Evolutionary conservation across 495 filamentous ascomycete genomes (phyloP).

Genomic region (Neurospora sp.): DNA sequence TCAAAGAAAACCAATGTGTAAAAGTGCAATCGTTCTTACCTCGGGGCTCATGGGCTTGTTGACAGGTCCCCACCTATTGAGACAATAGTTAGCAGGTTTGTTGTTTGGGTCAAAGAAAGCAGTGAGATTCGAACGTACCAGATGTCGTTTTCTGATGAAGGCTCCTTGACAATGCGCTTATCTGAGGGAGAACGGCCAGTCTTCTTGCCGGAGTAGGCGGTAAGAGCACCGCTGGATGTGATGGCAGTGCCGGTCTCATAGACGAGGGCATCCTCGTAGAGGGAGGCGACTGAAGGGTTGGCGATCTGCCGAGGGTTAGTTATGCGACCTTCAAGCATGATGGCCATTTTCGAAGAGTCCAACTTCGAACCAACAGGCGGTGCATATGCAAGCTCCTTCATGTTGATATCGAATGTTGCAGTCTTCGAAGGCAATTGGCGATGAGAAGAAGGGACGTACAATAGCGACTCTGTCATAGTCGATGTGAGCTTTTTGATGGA

Average conservation of each 20-base stretch:
- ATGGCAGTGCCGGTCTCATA: conserved; percentile 98
- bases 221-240: conserved; percentile 87
- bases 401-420: not conserved
- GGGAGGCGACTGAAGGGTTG: conserved; percentile 79
- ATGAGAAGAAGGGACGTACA: conserved; percentile 32
- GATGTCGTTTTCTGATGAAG: conserved; percentile 76
- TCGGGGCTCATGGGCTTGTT: conserved; percentile 98
- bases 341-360: not conserved
- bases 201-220: conserved; percentile 95
- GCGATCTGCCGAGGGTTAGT: conserved; percentile 50
- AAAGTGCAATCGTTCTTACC: conserved; percentile 46
- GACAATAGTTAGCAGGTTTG: not conserved
- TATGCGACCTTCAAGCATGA: conserved; percentile 7
- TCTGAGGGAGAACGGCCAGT: conserved; percentile 93
- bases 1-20: not conserved
- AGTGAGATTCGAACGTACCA: conserved; percentile 66
- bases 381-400: not conserved
- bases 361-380: not conserved
- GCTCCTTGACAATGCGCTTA: conserved; percentile 94
- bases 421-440: conserved; percentile 19
- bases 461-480: conserved; percentile 98
- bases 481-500: conserved; percentile 97
- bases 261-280: conserved; percentile 98
- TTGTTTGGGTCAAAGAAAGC: not conserved
- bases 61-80: conserved; percentile 56